phyloP scores from a whole-genome alignment of 75 land plant species.

The Azolla pinnata region DNA sequence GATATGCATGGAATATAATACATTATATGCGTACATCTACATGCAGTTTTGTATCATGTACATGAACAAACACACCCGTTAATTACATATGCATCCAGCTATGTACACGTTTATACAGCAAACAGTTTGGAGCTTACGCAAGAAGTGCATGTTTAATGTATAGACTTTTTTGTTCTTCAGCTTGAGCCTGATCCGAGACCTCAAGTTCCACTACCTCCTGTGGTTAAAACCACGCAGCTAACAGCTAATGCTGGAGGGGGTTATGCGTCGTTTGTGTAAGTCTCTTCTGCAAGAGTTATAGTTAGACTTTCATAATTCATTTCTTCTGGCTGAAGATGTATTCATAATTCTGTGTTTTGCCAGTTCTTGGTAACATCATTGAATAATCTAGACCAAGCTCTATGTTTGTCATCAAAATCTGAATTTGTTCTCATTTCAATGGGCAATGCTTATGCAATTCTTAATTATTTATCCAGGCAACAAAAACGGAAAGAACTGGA shows the following conservation, averaged over 20 bases:
- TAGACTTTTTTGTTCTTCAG: slow-evolving; percentile 16
- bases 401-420: not conserved
- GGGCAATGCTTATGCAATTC: not conserved
- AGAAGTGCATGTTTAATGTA: too few relatives aligned
- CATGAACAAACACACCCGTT: too few relatives aligned
- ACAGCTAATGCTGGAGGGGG: slow-evolving; percentile 66
- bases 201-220: slow-evolving; percentile 18
- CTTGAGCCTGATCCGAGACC: slow-evolving; percentile 51
- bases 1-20: too few relatives aligned
- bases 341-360: not conserved
- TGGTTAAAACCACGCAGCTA: slow-evolving; percentile 31
- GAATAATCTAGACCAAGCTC: not conserved
- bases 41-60: too few relatives aligned
- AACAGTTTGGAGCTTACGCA: too few relatives aligned
- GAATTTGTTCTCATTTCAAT: not conserved
- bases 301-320: too few relatives aligned
- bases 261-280: slow-evolving; percentile 70
- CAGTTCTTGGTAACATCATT: not conserved
- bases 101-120: too few relatives aligned
- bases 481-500: not conserved
- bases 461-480: not conserved
- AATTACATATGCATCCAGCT: too few relatives aligned
- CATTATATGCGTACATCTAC: too few relatives aligned
- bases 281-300: too few relatives aligned
- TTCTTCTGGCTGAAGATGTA: too few relatives aligned